Percentiles rank a stretch among this genome's conserved stretches.
phyloP scores from a whole-genome alignment of 2,329 filamentous ascomycete species.

The Akanthomyces lecanii region DNA sequence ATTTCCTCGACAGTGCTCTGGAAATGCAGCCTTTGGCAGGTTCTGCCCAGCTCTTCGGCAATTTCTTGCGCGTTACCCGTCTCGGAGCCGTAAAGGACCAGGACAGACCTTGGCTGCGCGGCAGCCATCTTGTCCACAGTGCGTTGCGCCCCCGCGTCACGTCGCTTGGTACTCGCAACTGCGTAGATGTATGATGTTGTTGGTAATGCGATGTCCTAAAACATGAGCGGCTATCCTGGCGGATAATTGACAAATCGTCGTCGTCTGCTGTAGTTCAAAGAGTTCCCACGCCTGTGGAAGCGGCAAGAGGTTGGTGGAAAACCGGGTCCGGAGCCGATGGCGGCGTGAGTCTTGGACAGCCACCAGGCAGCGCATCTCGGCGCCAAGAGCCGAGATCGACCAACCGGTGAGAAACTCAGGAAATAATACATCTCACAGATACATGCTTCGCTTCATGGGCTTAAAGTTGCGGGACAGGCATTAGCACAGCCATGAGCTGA shows the following conservation, averaged over 20 bases:
- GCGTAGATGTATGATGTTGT: not conserved
- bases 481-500: not conserved
- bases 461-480: not conserved
- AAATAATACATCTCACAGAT: not conserved
- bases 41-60: slow-evolving; percentile 74
- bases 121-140: slow-evolving; percentile 16
- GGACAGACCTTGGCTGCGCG: slow-evolving; percentile 37
- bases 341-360: not conserved
- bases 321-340: slow-evolving; percentile 15
- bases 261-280: not conserved
- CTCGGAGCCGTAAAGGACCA: slow-evolving; percentile 90
- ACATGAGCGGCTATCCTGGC: too few species aligned
- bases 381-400: not conserved
- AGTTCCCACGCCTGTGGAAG: not conserved
- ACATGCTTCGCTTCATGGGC: not conserved
- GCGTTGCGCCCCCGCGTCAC: not conserved
- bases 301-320: slow-evolving; percentile 7
- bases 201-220: not conserved
- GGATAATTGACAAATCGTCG: not conserved
- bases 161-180: not conserved
- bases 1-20: slow-evolving; percentile 70
- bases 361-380: not conserved
- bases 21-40: slow-evolving; percentile 76
- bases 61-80: slow-evolving; percentile 92
- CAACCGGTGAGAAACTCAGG: not conserved